These are phyloP conservation scores for Aspergillus sp. DNA, from an alignment of 2,329 filamentous ascomycete genomes.

Conservation along the genomic window DNA sequence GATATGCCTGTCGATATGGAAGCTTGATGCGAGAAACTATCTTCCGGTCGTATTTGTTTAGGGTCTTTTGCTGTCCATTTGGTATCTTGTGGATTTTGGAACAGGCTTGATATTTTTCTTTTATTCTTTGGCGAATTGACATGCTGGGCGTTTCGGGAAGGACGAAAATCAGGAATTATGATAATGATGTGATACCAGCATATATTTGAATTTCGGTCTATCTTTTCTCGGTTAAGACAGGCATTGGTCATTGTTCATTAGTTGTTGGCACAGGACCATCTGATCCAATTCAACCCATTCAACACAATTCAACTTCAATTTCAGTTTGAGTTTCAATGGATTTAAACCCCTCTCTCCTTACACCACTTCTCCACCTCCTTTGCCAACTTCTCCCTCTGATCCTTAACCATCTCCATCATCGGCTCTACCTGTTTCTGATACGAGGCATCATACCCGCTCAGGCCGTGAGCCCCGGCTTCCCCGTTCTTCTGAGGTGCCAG, in stretches of 20 bases:
- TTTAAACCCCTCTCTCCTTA: constrained; percentile 43
- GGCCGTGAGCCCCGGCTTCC: constrained; percentile 20
- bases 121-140: neutral
- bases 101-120: neutral
- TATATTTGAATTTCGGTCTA: neutral
- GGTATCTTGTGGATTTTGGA: too few species aligned
- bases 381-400: constrained; percentile 34
- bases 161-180: neutral
- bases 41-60: neutral
- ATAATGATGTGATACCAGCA: neutral
- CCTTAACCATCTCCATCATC: constrained; percentile 37
- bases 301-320: neutral
- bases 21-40: neutral
- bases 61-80: neutral
- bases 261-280: neutral
- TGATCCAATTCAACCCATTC: neutral
- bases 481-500: constrained; percentile 33
- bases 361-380: constrained; percentile 48
- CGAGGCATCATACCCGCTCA: constrained; percentile 21
- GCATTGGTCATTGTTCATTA: neutral
- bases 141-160: neutral
- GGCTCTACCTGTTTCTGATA: constrained; percentile 39
- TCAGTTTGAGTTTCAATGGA: too few species aligned
- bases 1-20: neutral
- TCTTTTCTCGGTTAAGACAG: neutral